phyloP scores from a whole-genome alignment of 352 stramenopile species.

The Pythium aphanidermatum region DNA sequence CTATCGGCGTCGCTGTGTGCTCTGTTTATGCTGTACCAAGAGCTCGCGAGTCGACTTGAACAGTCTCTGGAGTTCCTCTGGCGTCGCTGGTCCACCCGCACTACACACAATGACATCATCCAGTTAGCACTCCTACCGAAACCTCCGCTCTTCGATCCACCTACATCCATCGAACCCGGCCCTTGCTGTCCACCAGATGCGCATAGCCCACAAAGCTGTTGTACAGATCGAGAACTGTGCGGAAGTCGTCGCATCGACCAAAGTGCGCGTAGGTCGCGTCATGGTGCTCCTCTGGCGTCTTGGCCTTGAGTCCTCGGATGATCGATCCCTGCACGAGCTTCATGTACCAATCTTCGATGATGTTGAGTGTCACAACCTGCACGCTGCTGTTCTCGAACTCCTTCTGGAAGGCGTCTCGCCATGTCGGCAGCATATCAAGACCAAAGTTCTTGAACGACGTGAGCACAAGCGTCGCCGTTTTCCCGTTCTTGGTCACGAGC shows the following conservation, averaged over 20 bases:
- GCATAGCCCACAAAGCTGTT: conserved; percentile 87
- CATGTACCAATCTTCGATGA: conserved; percentile 89
- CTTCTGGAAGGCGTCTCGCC: conserved; percentile 55
- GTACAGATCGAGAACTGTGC: conserved; percentile 69
- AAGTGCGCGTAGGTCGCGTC: conserved; percentile 60
- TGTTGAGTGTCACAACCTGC: conserved; percentile 69
- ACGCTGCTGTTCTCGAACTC: conserved; percentile 36
- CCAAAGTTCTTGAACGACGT: conserved; percentile 87
- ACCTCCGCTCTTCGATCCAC: too few relatives aligned
- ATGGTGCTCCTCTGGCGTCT: conserved; percentile 40
- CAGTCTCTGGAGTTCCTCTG: conserved; percentile 53
- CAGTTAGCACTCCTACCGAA: too few relatives aligned
- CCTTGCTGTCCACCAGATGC: conserved; percentile 73
- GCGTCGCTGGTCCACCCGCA: conserved; percentile 53
- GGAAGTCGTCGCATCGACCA: conserved; percentile 75
- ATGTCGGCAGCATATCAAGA: conserved; percentile 72
- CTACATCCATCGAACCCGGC: conserved; percentile 84
- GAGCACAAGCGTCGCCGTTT: conserved; percentile 56
- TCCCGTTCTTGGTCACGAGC: conserved; percentile 37
- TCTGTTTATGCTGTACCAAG: conserved; percentile 37
- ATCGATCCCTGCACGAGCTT: conserved; percentile 74
- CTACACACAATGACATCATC: conserved; percentile 29
- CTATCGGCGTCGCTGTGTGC: conserved; percentile 25
- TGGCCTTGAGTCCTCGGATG: conserved; percentile 44
- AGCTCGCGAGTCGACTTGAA: conserved; percentile 53